A percentile compares a stretch with the other conserved stretches of the same genome.
These are phyloP conservation scores for Ormosia semicastrata DNA, from an alignment of 306 rosid species.

Conservation along the genomic window DNA sequence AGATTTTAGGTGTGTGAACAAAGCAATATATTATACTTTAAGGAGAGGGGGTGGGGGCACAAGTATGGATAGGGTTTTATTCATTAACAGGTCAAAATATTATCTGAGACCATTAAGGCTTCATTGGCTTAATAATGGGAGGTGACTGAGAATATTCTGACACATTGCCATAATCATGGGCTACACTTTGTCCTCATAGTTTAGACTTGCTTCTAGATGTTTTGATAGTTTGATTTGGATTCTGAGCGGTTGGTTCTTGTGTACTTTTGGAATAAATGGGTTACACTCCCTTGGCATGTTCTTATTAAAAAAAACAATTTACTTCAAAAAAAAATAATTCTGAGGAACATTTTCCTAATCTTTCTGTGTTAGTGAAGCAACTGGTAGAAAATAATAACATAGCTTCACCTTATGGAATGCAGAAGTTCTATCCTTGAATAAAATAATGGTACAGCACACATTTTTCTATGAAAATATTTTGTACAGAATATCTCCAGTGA, in stretches of 20 bases:
- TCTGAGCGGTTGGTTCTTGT: not conserved
- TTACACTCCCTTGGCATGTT: not conserved
- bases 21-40: constrained; percentile 7
- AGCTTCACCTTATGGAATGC: not conserved
- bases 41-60: not conserved
- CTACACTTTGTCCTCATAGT: not conserved
- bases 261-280: not conserved
- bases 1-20: constrained; percentile 76
- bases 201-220: not conserved
- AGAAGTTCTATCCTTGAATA: not conserved
- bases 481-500: not conserved
- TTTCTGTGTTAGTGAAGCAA: not conserved
- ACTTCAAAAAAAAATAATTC: no score
- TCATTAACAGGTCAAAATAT: not conserved
- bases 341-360: not conserved
- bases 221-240: not conserved
- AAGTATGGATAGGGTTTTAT: constrained; percentile 26
- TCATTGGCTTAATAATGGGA: constrained; percentile 9
- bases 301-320: not conserved
- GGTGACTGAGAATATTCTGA: not conserved
- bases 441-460: not conserved
- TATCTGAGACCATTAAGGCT: not conserved
- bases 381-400: not conserved
- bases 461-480: not conserved
- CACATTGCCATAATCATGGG: not conserved